A percentile compares a stretch with the other conserved stretches of the same genome.
phyloP scores from a whole-genome alignment of 345 rosid species.

The Eucalyptus marginata region DNA sequence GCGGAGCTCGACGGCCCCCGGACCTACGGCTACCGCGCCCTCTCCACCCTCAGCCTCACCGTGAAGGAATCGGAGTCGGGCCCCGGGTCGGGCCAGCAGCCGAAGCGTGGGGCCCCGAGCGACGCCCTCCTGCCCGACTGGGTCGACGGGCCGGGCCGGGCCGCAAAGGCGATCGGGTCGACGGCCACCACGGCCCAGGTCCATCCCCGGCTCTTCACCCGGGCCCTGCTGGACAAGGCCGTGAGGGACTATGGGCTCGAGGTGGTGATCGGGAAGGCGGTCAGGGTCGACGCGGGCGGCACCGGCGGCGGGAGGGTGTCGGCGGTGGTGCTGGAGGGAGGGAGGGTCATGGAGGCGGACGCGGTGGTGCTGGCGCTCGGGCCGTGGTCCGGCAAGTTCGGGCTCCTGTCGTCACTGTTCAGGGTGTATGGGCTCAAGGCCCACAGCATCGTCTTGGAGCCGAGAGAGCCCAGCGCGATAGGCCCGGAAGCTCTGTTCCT shows the following conservation, averaged over 20 bases:
- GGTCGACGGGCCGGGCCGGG: slow-evolving; percentile 79
- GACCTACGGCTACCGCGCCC: slow-evolving; percentile 65
- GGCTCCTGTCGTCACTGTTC: slow-evolving; percentile 44
- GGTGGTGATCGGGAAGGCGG: slow-evolving; percentile 60
- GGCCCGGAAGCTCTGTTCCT: slow-evolving; percentile 70
- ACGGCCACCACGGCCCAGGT: slow-evolving; percentile 68
- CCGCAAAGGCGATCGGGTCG: slow-evolving; percentile 57
- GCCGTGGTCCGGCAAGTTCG: slow-evolving; percentile 77
- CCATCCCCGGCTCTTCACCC: slow-evolving; percentile 74
- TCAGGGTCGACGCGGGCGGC: slow-evolving; percentile 29
- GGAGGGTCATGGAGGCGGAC: slow-evolving; percentile 44
- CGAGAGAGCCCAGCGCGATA: slow-evolving; percentile 37
- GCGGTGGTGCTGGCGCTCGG: slow-evolving; percentile 71
- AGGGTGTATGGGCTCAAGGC: slow-evolving; percentile 71
- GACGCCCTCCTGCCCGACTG: slow-evolving; percentile 36
- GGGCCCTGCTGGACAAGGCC: slow-evolving; percentile 39
- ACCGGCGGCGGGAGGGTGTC: slow-evolving; percentile 31
- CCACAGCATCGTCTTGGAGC: slow-evolving; percentile 74
- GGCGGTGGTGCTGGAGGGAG: slow-evolving; percentile 57
- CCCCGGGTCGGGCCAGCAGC: background rate
- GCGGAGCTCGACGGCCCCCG: slow-evolving; percentile 59
- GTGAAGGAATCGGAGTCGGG: slow-evolving; percentile 29
- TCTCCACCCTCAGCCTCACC: slow-evolving; percentile 56
- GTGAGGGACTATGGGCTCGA: slow-evolving; percentile 47
- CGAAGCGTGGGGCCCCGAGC: background rate